Evolutionary conservation across 140 eudicot genomes (phyloP).

Genomic region (Ambrosia hybrid): DNA sequence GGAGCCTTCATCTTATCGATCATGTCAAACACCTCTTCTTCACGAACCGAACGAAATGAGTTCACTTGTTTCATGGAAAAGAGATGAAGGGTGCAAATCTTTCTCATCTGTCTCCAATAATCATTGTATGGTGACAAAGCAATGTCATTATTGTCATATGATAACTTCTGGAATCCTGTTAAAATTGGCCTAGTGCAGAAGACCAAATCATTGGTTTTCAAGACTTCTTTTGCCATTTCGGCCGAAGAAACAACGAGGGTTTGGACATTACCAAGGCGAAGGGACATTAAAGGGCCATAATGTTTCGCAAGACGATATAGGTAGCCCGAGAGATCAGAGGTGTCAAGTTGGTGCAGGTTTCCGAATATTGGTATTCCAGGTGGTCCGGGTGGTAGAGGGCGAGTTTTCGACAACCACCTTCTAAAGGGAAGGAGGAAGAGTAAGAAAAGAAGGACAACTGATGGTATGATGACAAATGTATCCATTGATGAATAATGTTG

Average conservation of each 20-base stretch:
- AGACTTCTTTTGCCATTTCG: not conserved
- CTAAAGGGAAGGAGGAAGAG: too few species aligned
- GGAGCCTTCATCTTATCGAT: not conserved
- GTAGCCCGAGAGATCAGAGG: slow-evolving; percentile 23
- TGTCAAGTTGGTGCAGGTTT: slow-evolving; percentile 50
- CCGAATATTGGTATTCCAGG: slow-evolving; percentile 50
- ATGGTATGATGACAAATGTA: not conserved
- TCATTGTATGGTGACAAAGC: too few species aligned
- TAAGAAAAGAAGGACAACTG: too few species aligned
- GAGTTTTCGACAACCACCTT: not conserved
- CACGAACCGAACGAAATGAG: too few species aligned
- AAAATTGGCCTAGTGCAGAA: slow-evolving; percentile 21
- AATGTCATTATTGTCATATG: too few species aligned
- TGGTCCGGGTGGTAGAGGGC: slow-evolving; percentile 48
- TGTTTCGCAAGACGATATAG: slow-evolving; percentile 31
- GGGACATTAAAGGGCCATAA: slow-evolving; percentile 43
- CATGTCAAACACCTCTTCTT: too few species aligned
- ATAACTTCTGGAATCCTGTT: not conserved
- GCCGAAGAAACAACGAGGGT: slow-evolving; percentile 51
- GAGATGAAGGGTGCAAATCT: too few species aligned
- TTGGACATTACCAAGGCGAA: slow-evolving; percentile 37
- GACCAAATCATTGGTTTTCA: too few species aligned
- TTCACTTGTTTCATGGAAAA: too few species aligned
- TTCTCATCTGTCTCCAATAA: too few species aligned
- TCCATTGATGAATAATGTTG: too few species aligned